Evolutionary conservation across 1,139 yeast genomes (phyloP), one percentile per base, ranked within the genome.

Genomic region (Geotrichum phurueaensis): DNA sequence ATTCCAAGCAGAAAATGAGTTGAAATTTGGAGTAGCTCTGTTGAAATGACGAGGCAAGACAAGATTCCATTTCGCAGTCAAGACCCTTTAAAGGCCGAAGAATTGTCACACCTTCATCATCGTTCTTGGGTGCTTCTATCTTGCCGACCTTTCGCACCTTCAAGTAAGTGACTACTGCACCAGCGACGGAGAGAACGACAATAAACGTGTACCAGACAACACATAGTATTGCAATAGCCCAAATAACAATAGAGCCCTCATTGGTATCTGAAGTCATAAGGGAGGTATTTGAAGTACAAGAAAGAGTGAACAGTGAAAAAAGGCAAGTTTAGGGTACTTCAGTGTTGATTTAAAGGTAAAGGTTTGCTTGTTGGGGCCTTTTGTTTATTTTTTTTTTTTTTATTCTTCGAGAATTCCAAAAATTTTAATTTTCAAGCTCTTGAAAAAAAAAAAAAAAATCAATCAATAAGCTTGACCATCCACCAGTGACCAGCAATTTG

Each of bases 1-100:
- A 81, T 63, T 86, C 94, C 13, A 89, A 84, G 69, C 96, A 89
- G 68, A 90, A 85, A 9, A 90, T 75, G 62, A 90, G 80, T 73
- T 90, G 96, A 53, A 87, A 73, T 65, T 79, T 80, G 0, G 95
- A 89, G 67, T 89, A 89, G 31, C 81, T 77, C 70, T 90, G 97
- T 56, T 77, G 73, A 65, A 90, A 83, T 9, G 91, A 83, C 27
- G 89, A 81, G 64, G 82, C 83, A 53, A 91, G 75, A 70, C 96
- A 90, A 13, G 81, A 74, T 54, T 79, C 81, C 75, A 89, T 78
- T 66, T 87, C 94, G 0, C 92, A 83, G 71, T 90, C 97, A 29
- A 89, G 77, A 4, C 97, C 97, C 68, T 89, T 88, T 60, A 90
- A 78, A 0, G 97, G 97, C 39, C 97, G 77, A 54, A 90, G 73